phyloP scores from a whole-genome alignment of 1,284 basidiomycete species.

The Trametes hirsuta region DNA sequence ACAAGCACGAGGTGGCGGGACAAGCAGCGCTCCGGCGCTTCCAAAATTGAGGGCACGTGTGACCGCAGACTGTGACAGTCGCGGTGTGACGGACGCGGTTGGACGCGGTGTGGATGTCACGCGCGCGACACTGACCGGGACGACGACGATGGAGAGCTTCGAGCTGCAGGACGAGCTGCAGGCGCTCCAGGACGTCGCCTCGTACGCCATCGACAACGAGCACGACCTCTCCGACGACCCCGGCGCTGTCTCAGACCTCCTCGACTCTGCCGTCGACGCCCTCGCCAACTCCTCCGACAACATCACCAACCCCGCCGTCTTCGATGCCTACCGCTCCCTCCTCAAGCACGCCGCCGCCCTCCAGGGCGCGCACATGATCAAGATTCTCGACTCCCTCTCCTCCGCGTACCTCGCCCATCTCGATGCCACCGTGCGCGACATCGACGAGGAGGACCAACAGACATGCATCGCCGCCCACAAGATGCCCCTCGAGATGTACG shows the following conservation, averaged over 20 bases:
- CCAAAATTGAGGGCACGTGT: constrained; percentile 3
- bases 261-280: constrained; percentile 76
- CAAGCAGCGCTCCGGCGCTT: background rate
- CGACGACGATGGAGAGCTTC: constrained; percentile 44
- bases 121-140: background rate
- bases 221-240: constrained; percentile 57
- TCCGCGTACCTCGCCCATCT: constrained; percentile 74
- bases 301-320: constrained; percentile 66
- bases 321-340: constrained; percentile 80
- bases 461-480: constrained; percentile 67
- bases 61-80: constrained; percentile 6
- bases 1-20: background rate
- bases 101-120: constrained; percentile 13
- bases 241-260: constrained; percentile 42
- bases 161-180: constrained; percentile 80
- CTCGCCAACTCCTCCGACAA: constrained; percentile 74
- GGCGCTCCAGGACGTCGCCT: constrained; percentile 58
- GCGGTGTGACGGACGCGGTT: constrained; percentile 30
- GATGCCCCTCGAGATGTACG: constrained; percentile 82
- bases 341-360: constrained; percentile 71
- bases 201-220: constrained; percentile 67
- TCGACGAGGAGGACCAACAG: constrained; percentile 74
- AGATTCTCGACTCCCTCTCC: constrained; percentile 76
- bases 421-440: constrained; percentile 65
- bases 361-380: constrained; percentile 66